Conservation (phyloP, 495 filamentous ascomycete species). For the Niebla homalea region DNA sequence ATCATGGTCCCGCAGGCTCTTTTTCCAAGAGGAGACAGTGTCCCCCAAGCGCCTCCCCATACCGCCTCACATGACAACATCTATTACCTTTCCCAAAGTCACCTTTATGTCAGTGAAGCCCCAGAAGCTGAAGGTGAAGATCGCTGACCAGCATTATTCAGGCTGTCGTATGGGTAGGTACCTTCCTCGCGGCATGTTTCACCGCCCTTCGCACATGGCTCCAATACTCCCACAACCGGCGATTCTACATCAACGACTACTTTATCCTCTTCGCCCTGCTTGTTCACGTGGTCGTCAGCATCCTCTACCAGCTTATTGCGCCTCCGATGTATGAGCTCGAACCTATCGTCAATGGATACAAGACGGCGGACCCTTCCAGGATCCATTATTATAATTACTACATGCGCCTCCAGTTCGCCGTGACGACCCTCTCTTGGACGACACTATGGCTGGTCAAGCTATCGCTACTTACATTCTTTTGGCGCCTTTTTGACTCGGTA, state of each 20-base stretch:
- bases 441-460: slow-evolving; percentile 4
- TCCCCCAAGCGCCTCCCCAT: not conserved
- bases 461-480: slow-evolving; percentile 1
- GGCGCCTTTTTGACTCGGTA: slow-evolving; percentile 5
- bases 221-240: slow-evolving; percentile 1
- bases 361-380: not conserved
- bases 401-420: slow-evolving; percentile 3
- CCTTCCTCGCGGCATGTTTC: not conserved
- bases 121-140: not conserved
- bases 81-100: not conserved
- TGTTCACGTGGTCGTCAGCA: not conserved
- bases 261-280: not conserved
- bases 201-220: not conserved
- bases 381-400: not conserved
- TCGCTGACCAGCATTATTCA: not conserved
- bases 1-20: not conserved
- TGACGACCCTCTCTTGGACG: not conserved
- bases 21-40: not conserved
- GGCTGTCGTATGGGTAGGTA: slow-evolving; percentile 1
- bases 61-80: not conserved
- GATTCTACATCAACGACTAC: slow-evolving; percentile 6
- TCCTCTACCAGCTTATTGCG: not conserved
- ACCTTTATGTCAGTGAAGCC: not conserved
- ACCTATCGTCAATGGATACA: not conserved
- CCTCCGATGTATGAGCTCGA: slow-evolving; percentile 3